phyloP scores from a whole-genome alignment of 2,329 filamentous ascomycete genomes.

The Acrocalymma vagum region DNA sequence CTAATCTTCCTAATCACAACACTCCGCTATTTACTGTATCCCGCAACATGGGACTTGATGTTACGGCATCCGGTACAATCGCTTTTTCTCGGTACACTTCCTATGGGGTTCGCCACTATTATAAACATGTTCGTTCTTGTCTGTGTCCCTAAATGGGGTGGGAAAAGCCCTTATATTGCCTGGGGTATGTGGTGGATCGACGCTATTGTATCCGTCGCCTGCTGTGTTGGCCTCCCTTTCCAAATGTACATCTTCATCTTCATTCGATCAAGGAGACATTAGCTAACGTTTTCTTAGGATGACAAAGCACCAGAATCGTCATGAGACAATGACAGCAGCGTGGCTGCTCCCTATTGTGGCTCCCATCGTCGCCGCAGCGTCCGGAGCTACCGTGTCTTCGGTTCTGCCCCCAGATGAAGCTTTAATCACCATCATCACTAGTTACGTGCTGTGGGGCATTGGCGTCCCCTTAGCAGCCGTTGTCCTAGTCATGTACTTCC shows the following conservation, averaged over 20 bases:
- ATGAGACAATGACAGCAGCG: constrained; percentile 66
- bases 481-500: constrained; percentile 73
- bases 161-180: constrained; percentile 54
- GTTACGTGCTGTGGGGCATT: constrained; percentile 74
- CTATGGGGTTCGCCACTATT: constrained; percentile 74
- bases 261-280: no score
- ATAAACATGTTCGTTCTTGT: constrained; percentile 71
- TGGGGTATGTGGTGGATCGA: constrained; percentile 62
- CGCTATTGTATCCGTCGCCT: constrained; percentile 51
- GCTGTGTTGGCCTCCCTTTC: constrained; percentile 44
- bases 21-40: constrained; percentile 70
- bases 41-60: constrained; percentile 72
- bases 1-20: constrained; percentile 63
- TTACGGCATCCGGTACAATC: constrained; percentile 71
- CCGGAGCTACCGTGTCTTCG: constrained; percentile 68
- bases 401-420: constrained; percentile 64
- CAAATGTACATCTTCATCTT: constrained; percentile 25
- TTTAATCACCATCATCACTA: constrained; percentile 67
- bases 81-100: constrained; percentile 71
- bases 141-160: constrained; percentile 67
- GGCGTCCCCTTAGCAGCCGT: constrained; percentile 68
- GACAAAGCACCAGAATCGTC: constrained; percentile 33
- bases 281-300: constrained; percentile 24
- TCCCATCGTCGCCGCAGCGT: constrained; percentile 69
- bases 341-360: constrained; percentile 73